These are phyloP conservation scores for Aspergillus melleus DNA, from an alignment of 2,329 filamentous ascomycete genomes.

Conservation along the genomic window DNA sequence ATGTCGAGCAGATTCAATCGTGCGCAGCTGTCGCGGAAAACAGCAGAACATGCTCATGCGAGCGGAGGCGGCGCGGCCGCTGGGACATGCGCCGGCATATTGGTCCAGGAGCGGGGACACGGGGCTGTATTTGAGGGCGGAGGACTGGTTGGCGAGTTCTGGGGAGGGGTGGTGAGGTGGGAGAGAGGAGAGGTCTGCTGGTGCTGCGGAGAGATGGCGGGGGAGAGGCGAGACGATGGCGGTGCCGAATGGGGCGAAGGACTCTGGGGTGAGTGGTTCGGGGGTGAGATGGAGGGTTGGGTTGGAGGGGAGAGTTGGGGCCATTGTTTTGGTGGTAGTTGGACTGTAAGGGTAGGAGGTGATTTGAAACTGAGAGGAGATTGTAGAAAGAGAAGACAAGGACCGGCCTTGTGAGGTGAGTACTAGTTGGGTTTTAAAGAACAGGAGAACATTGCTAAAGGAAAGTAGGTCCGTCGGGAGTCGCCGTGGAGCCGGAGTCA, in stretches of 20 bases:
- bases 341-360: background rate
- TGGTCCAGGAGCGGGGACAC: conserved; percentile 72
- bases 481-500: conserved; percentile 5
- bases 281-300: conserved; percentile 54
- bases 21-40: conserved; percentile 61
- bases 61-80: conserved; percentile 51
- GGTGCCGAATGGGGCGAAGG: conserved; percentile 79
- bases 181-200: conserved; percentile 47
- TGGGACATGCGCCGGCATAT: conserved; percentile 59
- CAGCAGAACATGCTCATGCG: conserved; percentile 91
- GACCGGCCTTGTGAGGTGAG: conserved; percentile 4
- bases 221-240: conserved; percentile 73
- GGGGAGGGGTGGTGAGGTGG: conserved; percentile 49
- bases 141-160: conserved; percentile 77
- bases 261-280: conserved; percentile 64
- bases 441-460: background rate
- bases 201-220: conserved; percentile 49
- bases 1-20: conserved; percentile 9
- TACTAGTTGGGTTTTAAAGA: background rate
- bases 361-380: background rate
- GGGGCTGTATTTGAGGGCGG: conserved; percentile 80
- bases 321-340: conserved; percentile 24
- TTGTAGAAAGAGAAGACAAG: background rate
- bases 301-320: conserved; percentile 33
- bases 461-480: conserved; percentile 1